Percentiles rank a stretch among this genome's conserved stretches.
Conservation (phyloP, 495 filamentous ascomycete genomes). For the Mytilinidion resinicola region DNA sequence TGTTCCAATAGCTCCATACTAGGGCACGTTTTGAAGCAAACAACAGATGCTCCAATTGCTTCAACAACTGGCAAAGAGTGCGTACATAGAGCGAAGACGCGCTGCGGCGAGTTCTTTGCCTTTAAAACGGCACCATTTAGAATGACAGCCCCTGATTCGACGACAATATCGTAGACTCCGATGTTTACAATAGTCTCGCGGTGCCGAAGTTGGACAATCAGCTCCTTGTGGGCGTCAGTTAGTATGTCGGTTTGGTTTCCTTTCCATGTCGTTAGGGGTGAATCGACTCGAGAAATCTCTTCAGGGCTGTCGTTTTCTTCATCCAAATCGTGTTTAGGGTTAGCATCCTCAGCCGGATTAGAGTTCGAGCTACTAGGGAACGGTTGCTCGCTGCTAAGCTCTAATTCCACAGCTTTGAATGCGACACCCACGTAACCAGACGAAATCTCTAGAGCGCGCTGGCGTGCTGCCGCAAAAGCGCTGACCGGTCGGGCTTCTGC, state of each 20-base stretch:
- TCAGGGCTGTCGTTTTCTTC: too few species aligned
- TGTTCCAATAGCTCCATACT: neutral
- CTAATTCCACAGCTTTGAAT: too few species aligned
- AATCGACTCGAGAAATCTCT: too few species aligned
- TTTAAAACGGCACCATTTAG: neutral
- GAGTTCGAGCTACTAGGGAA: too few species aligned
- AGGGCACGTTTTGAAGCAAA: neutral
- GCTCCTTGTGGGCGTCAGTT: neutral
- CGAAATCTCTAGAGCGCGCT: neutral
- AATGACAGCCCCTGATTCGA: neutral
- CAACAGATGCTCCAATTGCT: neutral
- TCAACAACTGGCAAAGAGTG: slow-evolving; percentile 1
- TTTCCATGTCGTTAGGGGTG: too few species aligned
- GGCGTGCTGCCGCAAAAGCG: slow-evolving; percentile 11
- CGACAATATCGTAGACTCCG: neutral
- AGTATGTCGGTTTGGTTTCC: neutral
- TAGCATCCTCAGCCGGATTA: too few species aligned
- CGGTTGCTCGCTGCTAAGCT: too few species aligned
- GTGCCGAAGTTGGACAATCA: neutral
- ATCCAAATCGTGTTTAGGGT: too few species aligned
- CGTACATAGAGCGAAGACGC: neutral
- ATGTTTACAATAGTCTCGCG: neutral
- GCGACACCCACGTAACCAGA: too few species aligned
- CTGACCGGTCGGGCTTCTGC: slow-evolving; percentile 12
- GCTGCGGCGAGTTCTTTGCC: neutral